Conservation (phyloP, 129 eudicot genomes). For the Helianthus tuberosus region DNA sequence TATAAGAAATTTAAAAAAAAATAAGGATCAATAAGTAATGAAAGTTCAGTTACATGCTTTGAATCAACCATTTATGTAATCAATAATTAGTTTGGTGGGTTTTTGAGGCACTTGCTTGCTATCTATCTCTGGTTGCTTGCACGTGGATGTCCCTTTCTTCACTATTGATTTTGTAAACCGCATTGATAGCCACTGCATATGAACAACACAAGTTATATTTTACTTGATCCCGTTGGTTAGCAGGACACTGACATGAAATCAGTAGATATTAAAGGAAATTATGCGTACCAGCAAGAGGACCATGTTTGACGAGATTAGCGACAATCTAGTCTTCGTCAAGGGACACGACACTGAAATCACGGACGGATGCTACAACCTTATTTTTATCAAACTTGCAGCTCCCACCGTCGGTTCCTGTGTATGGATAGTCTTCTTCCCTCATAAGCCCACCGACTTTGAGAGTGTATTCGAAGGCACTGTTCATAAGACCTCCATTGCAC, state of each 20-base stretch:
- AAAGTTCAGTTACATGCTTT: too few relatives aligned
- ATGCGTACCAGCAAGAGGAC: conserved; percentile 78
- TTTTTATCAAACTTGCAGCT: conserved; percentile 72
- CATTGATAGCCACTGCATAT: conserved; percentile 86
- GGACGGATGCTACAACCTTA: conserved; percentile 70
- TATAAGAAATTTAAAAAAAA: too few relatives aligned
- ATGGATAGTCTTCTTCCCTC: conserved; percentile 80
- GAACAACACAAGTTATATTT: background rate
- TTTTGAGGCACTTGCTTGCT: too few relatives aligned
- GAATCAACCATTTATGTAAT: too few relatives aligned
- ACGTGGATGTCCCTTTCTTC: too few relatives aligned
- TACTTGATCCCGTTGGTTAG: too few relatives aligned
- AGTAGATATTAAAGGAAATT: background rate
- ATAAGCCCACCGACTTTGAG: conserved; percentile 79
- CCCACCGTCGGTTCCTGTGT: conserved; percentile 62
- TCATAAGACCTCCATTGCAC: conserved; percentile 84
- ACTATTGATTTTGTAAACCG: conserved; percentile 38
- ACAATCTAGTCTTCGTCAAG: conserved; percentile 79
- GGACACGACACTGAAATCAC: conserved; percentile 70
- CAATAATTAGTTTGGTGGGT: too few relatives aligned
- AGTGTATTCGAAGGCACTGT: conserved; percentile 76
- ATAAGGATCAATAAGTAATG: too few relatives aligned
- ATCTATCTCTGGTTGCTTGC: too few relatives aligned
- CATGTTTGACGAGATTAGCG: conserved; percentile 83
- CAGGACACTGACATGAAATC: too few relatives aligned